A percentile compares a stretch with the other conserved stretches of the same genome.
phyloP scores from a whole-genome alignment of 192 early-diverging fungal genomes.

The Umbelopsis ramanniana region DNA sequence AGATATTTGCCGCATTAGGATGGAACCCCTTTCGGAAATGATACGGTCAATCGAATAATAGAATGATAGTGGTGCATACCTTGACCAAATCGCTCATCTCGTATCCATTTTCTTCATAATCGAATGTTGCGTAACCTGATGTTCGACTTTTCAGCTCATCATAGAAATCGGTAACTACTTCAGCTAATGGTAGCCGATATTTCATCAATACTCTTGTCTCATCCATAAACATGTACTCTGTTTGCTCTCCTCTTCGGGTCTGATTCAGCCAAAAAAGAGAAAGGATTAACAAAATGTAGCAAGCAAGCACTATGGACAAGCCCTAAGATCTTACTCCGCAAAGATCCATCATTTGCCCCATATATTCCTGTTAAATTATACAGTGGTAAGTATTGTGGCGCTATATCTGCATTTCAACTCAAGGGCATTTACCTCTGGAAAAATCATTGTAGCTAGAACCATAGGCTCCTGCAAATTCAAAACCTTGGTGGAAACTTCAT shows the following conservation, averaged over 20 bases:
- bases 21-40: too few relatives aligned
- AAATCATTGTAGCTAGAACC: constrained; percentile 90
- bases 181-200: constrained; percentile 87
- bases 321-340: constrained; percentile 58
- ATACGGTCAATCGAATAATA: not conserved
- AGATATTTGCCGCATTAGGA: not conserved
- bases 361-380: constrained; percentile 56
- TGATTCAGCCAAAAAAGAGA: constrained; percentile 25
- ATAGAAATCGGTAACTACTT: constrained; percentile 95
- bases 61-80: constrained; percentile 30
- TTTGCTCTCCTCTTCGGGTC: constrained; percentile 79
- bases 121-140: constrained; percentile 92
- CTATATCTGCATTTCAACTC: not conserved
- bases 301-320: not conserved
- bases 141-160: constrained; percentile 91
- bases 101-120: constrained; percentile 95
- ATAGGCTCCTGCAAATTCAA: constrained; percentile 84
- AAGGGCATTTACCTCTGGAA: constrained; percentile 67
- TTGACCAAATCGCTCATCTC: constrained; percentile 85
- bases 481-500: constrained; percentile 66
- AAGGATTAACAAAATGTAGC: too few relatives aligned
- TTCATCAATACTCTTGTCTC: constrained; percentile 84
- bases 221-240: constrained; percentile 89
- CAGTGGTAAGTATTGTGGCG: too few relatives aligned
- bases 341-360: constrained; percentile 75